phyloP scores from a whole-genome alignment of 352 stramenopile species.

The Plasmopara viticola region DNA sequence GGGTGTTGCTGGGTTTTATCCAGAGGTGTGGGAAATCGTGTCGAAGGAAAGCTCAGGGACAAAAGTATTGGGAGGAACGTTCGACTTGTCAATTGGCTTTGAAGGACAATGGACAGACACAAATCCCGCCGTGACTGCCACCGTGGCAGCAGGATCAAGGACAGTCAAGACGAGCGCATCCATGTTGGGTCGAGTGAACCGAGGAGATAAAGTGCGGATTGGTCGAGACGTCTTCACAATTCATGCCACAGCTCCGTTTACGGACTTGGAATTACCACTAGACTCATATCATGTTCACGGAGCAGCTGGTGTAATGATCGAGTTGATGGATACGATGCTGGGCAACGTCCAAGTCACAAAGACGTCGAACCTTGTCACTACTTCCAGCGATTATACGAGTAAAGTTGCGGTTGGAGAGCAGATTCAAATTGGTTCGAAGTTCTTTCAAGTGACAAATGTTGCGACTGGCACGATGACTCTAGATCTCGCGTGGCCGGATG shows the following conservation, averaged over 20 bases:
- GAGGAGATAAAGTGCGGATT: constrained; percentile 53
- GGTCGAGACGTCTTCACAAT: constrained; percentile 52
- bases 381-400: constrained; percentile 35
- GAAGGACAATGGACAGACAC: constrained; percentile 37
- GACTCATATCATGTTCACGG: constrained; percentile 66
- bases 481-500: constrained; percentile 36
- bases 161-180: constrained; percentile 32
- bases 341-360: constrained; percentile 48
- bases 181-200: constrained; percentile 65
- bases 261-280: constrained; percentile 52
- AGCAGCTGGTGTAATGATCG: constrained; percentile 27
- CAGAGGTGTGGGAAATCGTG: constrained; percentile 62
- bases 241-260: constrained; percentile 62
- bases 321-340: constrained; percentile 54
- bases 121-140: constrained; percentile 30
- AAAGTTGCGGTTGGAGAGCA: constrained; percentile 36
- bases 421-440: constrained; percentile 44
- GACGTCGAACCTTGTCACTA: constrained; percentile 28
- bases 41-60: constrained; percentile 27
- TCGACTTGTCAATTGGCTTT: constrained; percentile 72
- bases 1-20: constrained; percentile 41
- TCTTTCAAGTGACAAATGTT: constrained; percentile 44
- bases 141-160: constrained; percentile 42
- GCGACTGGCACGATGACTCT: constrained; percentile 28
- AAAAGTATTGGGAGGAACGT: constrained; percentile 45